Conservation (phyloP, 2,329 filamentous ascomycete genomes). For the Cladophialophora psammophila region DNA sequence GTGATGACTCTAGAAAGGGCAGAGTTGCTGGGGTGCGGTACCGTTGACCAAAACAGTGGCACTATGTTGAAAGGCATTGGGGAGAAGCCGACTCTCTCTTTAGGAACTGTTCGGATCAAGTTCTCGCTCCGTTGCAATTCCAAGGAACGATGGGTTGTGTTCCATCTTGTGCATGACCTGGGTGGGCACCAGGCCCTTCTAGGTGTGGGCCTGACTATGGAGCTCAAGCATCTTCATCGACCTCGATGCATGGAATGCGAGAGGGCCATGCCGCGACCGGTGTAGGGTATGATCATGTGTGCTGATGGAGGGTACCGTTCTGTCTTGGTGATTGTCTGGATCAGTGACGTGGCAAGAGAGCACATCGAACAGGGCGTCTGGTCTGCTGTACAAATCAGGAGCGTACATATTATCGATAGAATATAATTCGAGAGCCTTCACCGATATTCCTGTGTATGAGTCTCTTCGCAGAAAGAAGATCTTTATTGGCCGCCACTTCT, state of each 20-base stretch:
- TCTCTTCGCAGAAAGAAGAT: background rate
- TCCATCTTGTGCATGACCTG: constrained; percentile 7
- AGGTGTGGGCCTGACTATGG: background rate
- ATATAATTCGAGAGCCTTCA: background rate
- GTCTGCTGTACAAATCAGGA: background rate
- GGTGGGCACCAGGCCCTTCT: background rate
- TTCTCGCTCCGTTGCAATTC: background rate
- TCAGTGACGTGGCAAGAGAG: constrained; percentile 6
- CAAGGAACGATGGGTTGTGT: background rate
- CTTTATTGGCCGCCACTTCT: background rate
- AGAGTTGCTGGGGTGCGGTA: background rate
- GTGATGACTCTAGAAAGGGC: background rate
- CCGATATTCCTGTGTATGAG: background rate
- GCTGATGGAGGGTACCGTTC: background rate
- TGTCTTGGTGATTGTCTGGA: background rate
- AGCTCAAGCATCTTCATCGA: background rate
- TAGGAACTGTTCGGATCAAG: background rate
- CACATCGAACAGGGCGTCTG: background rate
- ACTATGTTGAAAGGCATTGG: background rate
- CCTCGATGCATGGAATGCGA: background rate
- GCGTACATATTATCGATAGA: background rate
- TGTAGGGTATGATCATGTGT: background rate
- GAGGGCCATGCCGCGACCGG: constrained; percentile 3
- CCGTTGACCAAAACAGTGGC: background rate
- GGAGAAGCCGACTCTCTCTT: too few species aligned